Evolutionary conservation across 441 rosid genomes (phyloP).

Genomic region (Mallotus repandus): DNA sequence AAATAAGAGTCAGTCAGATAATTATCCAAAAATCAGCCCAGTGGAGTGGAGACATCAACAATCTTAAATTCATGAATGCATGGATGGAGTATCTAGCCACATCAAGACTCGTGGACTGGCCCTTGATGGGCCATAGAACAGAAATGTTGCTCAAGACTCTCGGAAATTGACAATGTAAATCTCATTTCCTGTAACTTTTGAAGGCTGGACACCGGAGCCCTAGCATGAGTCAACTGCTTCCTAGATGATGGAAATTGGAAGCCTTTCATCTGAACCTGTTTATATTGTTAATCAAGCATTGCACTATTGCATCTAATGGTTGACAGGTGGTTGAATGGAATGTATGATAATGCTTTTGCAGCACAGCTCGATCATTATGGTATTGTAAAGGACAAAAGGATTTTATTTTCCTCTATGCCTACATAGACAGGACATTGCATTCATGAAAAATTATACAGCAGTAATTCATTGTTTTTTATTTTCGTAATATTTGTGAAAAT

Average conservation of each 20-base stretch:
- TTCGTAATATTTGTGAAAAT: no score
- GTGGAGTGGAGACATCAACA: constrained; percentile 1
- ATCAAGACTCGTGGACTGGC: not conserved
- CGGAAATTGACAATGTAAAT: not conserved
- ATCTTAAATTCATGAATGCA: not conserved
- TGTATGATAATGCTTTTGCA: not conserved
- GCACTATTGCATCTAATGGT: not conserved
- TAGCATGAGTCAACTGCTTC: not conserved
- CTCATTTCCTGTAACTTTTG: not conserved
- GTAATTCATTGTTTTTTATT: not conserved
- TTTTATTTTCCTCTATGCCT: not conserved
- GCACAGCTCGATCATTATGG: not conserved
- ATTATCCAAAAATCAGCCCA: constrained; percentile 5
- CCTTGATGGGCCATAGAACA: not conserved
- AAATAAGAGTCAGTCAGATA: constrained; percentile 19
- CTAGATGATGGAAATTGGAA: not conserved
- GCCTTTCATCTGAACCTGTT: not conserved
- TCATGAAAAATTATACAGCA: not conserved
- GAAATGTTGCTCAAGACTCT: constrained; percentile 3
- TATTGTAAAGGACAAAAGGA: not conserved
- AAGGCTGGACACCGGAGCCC: not conserved
- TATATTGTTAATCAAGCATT: not conserved
- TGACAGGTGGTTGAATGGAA: not conserved
- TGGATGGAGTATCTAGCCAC: not conserved
- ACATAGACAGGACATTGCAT: no score